phyloP scores from a whole-genome alignment of 257 asterid species.

The Avicennia marina region DNA sequence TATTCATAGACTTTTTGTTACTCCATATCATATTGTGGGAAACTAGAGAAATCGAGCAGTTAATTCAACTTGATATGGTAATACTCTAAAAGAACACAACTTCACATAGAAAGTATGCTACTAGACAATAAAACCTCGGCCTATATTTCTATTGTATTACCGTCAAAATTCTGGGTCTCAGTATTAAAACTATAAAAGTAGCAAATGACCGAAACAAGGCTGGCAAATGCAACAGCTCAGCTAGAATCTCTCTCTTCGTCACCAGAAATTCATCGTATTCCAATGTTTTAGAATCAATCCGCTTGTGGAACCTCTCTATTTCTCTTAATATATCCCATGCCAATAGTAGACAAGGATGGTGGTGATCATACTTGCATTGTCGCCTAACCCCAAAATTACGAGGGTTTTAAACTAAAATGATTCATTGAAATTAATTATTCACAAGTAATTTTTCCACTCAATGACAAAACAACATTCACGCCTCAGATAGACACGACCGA shows the following conservation, averaged over 20 bases:
- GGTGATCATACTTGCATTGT: background rate
- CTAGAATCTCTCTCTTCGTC: background rate
- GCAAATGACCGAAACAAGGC: too few species aligned
- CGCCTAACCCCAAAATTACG: slow-evolving; percentile 11
- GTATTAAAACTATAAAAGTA: background rate
- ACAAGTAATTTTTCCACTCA: background rate
- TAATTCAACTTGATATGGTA: background rate
- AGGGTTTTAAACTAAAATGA: background rate
- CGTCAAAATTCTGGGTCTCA: background rate
- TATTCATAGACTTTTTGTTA: background rate
- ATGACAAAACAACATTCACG: background rate
- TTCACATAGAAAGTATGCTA: too few species aligned
- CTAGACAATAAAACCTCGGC: too few species aligned
- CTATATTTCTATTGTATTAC: background rate
- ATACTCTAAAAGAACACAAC: background rate
- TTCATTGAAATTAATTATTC: background rate
- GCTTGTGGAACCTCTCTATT: background rate
- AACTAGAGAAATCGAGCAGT: background rate
- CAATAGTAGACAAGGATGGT: background rate
- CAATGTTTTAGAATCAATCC: background rate
- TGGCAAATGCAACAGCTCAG: background rate
- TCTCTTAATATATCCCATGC: background rate
- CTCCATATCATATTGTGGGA: background rate
- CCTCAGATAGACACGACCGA: slow-evolving; percentile 4
- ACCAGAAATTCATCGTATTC: background rate